A percentile compares a stretch with the other conserved stretches of the same genome.
These are phyloP conservation scores for Carpinus viminea DNA, from an alignment of 306 rosid species.

Conservation along the genomic window DNA sequence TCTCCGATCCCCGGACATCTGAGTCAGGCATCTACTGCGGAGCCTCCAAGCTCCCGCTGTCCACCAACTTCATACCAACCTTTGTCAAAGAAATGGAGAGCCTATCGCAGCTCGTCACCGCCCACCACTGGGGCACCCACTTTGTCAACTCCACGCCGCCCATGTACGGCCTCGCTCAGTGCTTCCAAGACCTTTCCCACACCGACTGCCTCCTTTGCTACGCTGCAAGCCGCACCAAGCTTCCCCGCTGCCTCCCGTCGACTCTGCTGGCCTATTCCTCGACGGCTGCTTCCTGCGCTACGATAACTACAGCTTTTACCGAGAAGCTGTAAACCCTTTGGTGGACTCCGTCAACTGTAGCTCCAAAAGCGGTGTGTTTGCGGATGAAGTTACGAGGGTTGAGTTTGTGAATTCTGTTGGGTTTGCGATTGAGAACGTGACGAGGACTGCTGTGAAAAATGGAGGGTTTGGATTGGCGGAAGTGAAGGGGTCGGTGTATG, in stretches of 20 bases:
- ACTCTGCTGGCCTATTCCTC: slow-evolving; percentile 65
- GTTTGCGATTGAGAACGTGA: slow-evolving; percentile 38
- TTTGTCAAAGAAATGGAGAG: slow-evolving; percentile 69
- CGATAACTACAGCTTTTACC: slow-evolving; percentile 67
- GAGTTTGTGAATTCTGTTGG: slow-evolving; percentile 29
- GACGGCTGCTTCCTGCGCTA: slow-evolving; percentile 92
- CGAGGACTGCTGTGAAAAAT: slow-evolving; percentile 25
- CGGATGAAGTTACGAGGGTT: slow-evolving; percentile 14
- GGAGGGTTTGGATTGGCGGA: slow-evolving; percentile 54
- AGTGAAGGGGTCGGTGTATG: slow-evolving; percentile 51
- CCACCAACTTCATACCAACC: slow-evolving; percentile 47
- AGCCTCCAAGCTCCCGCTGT: slow-evolving; percentile 18
- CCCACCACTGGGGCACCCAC: slow-evolving; percentile 44
- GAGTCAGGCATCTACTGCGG: slow-evolving; percentile 57
- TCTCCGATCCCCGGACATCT: slow-evolving; percentile 63
- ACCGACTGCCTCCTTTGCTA: slow-evolving; percentile 82
- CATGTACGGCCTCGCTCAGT: slow-evolving; percentile 66
- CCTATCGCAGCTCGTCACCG: slow-evolving; percentile 43
- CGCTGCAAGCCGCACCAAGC: slow-evolving; percentile 67
- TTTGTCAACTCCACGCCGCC: slow-evolving; percentile 46
- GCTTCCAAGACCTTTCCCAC: slow-evolving; percentile 69
- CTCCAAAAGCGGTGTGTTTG: slow-evolving; percentile 18
- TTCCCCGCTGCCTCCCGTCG: slow-evolving; percentile 83
- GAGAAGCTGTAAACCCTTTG: slow-evolving; percentile 28
- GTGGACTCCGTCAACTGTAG: slow-evolving; percentile 52